Percentiles rank a stretch among this genome's conserved stretches.
phyloP scores from a whole-genome alignment of 345 rosid genomes.

The Clausena lansium region DNA sequence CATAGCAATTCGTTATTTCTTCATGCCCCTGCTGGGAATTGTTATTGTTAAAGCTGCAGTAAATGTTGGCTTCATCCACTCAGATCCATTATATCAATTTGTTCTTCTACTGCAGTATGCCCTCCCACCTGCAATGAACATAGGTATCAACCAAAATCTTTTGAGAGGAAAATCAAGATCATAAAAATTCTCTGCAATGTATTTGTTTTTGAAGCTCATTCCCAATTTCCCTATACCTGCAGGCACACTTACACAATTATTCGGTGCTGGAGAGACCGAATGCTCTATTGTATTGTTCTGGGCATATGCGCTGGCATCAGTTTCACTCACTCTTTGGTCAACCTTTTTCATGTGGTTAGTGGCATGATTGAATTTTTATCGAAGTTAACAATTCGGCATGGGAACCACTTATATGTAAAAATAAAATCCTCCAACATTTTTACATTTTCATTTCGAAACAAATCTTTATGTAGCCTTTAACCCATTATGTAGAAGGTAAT shows the following conservation, averaged over 20 bases:
- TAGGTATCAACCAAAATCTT: slow-evolving; percentile 23
- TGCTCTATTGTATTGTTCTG: slow-evolving; percentile 41
- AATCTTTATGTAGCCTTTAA: neutral
- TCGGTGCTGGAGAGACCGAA: slow-evolving; percentile 35
- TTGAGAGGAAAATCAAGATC: no score
- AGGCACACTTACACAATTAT: slow-evolving; percentile 41
- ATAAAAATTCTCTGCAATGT: no score
- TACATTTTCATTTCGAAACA: neutral
- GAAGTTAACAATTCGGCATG: neutral
- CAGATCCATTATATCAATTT: slow-evolving; percentile 45
- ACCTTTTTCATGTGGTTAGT: slow-evolving; percentile 40
- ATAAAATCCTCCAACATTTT: neutral
- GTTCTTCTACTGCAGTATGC: slow-evolving; percentile 46
- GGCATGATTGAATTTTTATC: neutral
- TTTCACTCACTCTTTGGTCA: slow-evolving; percentile 42
- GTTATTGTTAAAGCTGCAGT: slow-evolving; percentile 42
- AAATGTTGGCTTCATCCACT: slow-evolving; percentile 39
- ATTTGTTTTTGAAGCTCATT: neutral
- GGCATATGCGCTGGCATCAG: slow-evolving; percentile 28
- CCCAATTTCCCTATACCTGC: neutral
- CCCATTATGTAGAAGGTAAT: neutral
- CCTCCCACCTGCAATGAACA: slow-evolving; percentile 53
- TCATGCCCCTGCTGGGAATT: slow-evolving; percentile 58
- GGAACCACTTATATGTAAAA: neutral
- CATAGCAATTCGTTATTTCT: slow-evolving; percentile 41